Evolutionary conservation across 495 filamentous ascomycete genomes (phyloP).

Genomic region (Penicillium malachiteum): DNA sequence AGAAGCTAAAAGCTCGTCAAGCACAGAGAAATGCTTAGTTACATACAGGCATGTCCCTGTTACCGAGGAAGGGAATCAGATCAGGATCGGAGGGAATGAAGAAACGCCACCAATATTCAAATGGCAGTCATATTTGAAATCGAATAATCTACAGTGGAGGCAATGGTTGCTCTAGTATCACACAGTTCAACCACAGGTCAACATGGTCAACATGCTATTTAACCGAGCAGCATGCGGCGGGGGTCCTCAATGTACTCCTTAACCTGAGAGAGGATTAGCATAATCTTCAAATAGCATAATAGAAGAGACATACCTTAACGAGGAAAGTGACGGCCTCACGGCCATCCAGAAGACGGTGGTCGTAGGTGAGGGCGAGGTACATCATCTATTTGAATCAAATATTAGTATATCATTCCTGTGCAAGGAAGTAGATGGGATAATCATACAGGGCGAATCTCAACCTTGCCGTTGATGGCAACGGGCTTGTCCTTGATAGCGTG

Average conservation of each 20-base stretch:
- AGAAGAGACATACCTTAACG: slow-evolving; percentile 63
- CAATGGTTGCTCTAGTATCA: slow-evolving; percentile 16
- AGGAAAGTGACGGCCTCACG: slow-evolving; percentile 96
- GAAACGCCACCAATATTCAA: background rate
- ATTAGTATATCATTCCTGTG: background rate
- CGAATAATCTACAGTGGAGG: slow-evolving; percentile 39
- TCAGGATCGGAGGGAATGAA: too few species aligned
- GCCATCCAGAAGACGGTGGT: slow-evolving; percentile 92
- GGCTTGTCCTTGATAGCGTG: slow-evolving; percentile 97
- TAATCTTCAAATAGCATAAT: background rate
- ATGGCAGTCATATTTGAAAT: slow-evolving; percentile 26
- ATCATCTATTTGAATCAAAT: slow-evolving; percentile 69
- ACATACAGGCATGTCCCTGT: too few species aligned
- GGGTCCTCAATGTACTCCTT: slow-evolving; percentile 99
- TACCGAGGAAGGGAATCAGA: too few species aligned
- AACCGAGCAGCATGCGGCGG: slow-evolving; percentile 78
- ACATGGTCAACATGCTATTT: slow-evolving; percentile 12
- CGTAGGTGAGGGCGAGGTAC: slow-evolving; percentile 96
- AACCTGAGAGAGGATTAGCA: slow-evolving; percentile 46
- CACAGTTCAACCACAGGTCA: slow-evolving; percentile 12
- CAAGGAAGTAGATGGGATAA: background rate
- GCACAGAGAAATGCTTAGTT: too few species aligned
- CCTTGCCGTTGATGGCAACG: slow-evolving; percentile 84
- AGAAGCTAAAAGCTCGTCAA: too few species aligned
- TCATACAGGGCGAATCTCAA: slow-evolving; percentile 82